Evolutionary conservation across 73 alveolate species (phyloP).

Genomic region (Durusdinium trenchii): DNA sequence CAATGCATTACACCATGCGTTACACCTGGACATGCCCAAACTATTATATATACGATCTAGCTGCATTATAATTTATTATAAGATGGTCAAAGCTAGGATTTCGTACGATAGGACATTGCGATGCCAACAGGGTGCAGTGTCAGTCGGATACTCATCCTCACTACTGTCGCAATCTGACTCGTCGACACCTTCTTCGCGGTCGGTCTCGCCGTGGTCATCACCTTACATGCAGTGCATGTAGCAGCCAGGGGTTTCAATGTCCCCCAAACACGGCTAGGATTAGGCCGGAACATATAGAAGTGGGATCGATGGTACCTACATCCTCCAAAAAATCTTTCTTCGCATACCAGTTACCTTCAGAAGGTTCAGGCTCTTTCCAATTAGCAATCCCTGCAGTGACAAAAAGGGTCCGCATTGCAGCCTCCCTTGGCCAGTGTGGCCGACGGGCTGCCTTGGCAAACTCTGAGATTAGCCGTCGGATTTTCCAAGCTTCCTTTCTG

Average conservation of each 20-base stretch:
- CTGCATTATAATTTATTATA: no score
- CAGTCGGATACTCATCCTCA: no score
- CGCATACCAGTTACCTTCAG: background rate
- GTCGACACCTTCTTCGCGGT: no score
- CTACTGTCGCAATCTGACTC: no score
- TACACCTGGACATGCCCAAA: no score
- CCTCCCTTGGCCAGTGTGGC: slow-evolving; percentile 29
- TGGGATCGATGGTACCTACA: background rate
- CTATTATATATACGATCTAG: no score
- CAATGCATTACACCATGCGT: no score
- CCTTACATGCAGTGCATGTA: background rate
- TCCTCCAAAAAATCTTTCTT: no score
- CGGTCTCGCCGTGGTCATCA: background rate
- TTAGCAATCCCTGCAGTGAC: background rate
- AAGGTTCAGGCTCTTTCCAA: no score
- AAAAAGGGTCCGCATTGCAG: background rate
- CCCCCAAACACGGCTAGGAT: background rate
- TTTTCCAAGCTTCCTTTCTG: slow-evolving; percentile 12
- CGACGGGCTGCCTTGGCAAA: background rate
- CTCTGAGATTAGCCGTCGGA: background rate
- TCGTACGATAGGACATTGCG: no score
- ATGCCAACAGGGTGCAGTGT: no score
- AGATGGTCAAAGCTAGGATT: no score
- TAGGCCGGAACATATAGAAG: background rate
- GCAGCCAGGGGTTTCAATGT: background rate